Evolutionary conservation across 2,329 filamentous ascomycete genomes (phyloP), one percentile per base, ranked within the genome.

Genomic region (Aspergillus pseudotamarii): DNA sequence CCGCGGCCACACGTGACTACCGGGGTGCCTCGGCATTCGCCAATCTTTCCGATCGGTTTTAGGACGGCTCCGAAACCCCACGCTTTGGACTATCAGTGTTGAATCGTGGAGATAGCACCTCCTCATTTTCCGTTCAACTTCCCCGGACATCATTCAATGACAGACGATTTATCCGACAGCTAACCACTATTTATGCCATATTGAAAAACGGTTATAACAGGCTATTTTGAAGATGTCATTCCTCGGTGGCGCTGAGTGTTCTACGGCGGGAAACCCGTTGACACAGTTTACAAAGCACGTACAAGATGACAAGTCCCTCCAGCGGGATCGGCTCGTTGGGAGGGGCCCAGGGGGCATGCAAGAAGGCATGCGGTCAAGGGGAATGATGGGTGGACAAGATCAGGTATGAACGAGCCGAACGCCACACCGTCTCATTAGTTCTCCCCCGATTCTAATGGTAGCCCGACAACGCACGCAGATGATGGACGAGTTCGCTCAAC

Each of bases 261-360:
- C 94, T 61, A 96, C 95, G 66, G 93, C 92, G 68, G 93, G 91
- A 75, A 99, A 99, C 80, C 95, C 96, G 62, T 89, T 99, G 73
- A 94, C 92, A 76, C 95, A 98, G 84, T 96, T 99, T 79, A 93
- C 94, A 68, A 99, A 99, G 81, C 94, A 97, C 79, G 92, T 95
- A 62, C 92, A 96, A 76, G 93, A 96, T 85, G 95, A 99, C 83
- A 96, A 94, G 81, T 95, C 92, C 62, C 83, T 98, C 62, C 95
- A 98, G 81, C 87, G 94, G 73, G 95, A 99, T 79, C 88, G 95
- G 64, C 84, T 98, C 65, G 89, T 92, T 64, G 92, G 92, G 66
- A 84, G 90, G 68, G 89, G 88, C 0, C 90, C 91, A 0, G 88
- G 86, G 50, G 89, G 86, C 9, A 83, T 90, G 73, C 85, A 91